Conservation (phyloP, 495 filamentous ascomycete genomes). For the Letharia columbiana region DNA sequence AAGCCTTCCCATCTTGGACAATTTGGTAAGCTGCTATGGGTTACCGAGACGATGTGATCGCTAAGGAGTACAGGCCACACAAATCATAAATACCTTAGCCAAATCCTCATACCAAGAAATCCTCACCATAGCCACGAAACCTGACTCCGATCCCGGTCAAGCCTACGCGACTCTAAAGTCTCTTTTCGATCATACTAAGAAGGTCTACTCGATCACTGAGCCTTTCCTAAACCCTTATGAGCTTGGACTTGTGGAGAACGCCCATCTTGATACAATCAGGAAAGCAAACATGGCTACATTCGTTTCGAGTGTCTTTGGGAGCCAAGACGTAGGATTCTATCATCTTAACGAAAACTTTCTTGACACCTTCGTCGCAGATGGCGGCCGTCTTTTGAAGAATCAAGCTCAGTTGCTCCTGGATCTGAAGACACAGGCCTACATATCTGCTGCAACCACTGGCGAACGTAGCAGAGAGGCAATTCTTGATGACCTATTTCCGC, state of each 20-base stretch:
- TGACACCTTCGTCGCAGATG: slow-evolving; percentile 72
- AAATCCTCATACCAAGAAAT: slow-evolving; percentile 65
- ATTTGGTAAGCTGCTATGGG: slow-evolving; percentile 44
- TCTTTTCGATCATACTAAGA: slow-evolving; percentile 73
- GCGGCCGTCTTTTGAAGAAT: slow-evolving; percentile 59
- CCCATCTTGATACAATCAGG: slow-evolving; percentile 66
- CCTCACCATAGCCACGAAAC: slow-evolving; percentile 60
- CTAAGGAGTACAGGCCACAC: slow-evolving; percentile 47
- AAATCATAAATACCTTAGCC: slow-evolving; percentile 61
- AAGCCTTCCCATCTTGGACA: slow-evolving; percentile 65
- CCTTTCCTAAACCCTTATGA: slow-evolving; percentile 65
- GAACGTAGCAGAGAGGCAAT: slow-evolving; percentile 58
- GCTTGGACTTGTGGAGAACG: slow-evolving; percentile 58
- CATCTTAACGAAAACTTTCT: slow-evolving; percentile 81
- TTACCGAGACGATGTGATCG: slow-evolving; percentile 12
- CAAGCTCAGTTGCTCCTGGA: slow-evolving; percentile 67
- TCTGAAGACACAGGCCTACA: slow-evolving; percentile 79
- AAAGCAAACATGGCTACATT: slow-evolving; percentile 85
- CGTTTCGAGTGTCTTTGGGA: slow-evolving; percentile 72
- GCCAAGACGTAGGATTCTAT: slow-evolving; percentile 70
- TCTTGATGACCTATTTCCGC: slow-evolving; percentile 65
- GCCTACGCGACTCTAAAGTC: slow-evolving; percentile 73
- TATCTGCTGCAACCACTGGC: slow-evolving; percentile 59
- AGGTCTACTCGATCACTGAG: slow-evolving; percentile 60
- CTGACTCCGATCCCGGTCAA: slow-evolving; percentile 66